Percentiles rank a stretch among this genome's conserved stretches.
Evolutionary conservation across 148 eudicot species (phyloP).

Genomic region (Fallopia convolvulus): DNA sequence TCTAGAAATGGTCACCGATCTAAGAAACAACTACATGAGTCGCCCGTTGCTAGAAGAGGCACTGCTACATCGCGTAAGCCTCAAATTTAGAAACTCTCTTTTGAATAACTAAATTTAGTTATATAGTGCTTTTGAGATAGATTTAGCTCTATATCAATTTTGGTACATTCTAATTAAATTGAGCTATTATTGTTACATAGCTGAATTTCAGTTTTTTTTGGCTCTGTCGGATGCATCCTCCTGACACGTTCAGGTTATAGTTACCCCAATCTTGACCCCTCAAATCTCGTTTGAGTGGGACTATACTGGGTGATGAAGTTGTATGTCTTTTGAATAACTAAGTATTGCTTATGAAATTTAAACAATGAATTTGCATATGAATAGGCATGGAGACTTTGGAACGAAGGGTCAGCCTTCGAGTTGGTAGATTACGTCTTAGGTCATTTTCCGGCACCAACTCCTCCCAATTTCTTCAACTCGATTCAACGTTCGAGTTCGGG

Average conservation of each 20-base stretch:
- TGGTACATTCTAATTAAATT: too few relatives aligned
- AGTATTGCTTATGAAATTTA: background rate
- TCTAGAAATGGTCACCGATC: conserved; percentile 6
- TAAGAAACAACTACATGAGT: background rate
- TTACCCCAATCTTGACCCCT: too few relatives aligned
- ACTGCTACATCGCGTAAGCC: background rate
- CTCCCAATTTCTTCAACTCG: conserved; percentile 13
- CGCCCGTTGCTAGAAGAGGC: background rate
- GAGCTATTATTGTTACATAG: too few relatives aligned
- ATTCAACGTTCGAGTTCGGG: background rate
- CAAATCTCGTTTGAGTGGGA: too few relatives aligned
- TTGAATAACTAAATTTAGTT: too few relatives aligned
- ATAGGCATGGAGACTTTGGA: conserved; percentile 13
- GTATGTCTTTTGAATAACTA: too few relatives aligned
- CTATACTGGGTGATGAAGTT: too few relatives aligned
- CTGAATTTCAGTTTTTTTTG: too few relatives aligned
- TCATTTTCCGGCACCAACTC: conserved; percentile 1
- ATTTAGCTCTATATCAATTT: too few relatives aligned
- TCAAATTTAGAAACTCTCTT: background rate
- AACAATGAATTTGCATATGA: background rate
- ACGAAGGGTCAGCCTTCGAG: conserved; percentile 1
- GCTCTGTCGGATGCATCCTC: too few relatives aligned
- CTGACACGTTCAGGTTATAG: too few relatives aligned
- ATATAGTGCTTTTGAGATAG: too few relatives aligned
- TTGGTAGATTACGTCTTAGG: conserved; percentile 4